Percentiles rank a stretch among this genome's conserved stretches.
Evolutionary conservation across 2,329 filamentous ascomycete genomes (phyloP).

Genomic region (Ophiostoma piceae): DNA sequence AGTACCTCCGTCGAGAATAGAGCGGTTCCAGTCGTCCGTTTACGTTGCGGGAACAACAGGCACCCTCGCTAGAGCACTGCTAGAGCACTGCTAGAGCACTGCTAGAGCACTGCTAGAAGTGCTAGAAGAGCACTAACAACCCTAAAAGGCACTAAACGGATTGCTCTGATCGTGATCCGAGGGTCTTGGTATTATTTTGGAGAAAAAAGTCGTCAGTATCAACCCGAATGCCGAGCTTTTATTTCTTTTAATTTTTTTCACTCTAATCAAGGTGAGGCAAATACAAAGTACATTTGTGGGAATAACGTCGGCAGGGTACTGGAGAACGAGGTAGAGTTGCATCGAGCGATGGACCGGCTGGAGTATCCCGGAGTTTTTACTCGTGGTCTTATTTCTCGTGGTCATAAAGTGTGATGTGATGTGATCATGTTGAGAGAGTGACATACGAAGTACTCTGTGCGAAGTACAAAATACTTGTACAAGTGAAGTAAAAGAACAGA

Average conservation of each 20-base stretch:
- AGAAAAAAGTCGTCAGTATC: background rate
- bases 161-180: too few relatives aligned
- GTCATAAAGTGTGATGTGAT: background rate
- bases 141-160: background rate
- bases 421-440: background rate
- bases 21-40: background rate
- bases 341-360: background rate
- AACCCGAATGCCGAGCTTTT: background rate
- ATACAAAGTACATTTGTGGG: background rate
- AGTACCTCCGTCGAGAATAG: background rate
- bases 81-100: too few relatives aligned
- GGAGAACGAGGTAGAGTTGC: background rate
- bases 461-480: background rate
- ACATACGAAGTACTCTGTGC: background rate
- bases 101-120: too few relatives aligned
- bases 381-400: too few relatives aligned
- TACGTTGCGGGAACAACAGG: slow-evolving; percentile 6
- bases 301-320: background rate
- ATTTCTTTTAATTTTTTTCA: background rate
- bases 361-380: background rate
- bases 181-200: too few relatives aligned
- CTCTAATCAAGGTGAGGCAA: too few relatives aligned
- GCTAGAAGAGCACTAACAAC: too few relatives aligned
- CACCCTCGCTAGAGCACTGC: background rate
- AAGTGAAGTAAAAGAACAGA: background rate